Percentiles rank a stretch among this genome's conserved stretches.
These are phyloP conservation scores for Epicoccum sorghinum DNA, from an alignment of 2,329 filamentous ascomycete genomes.

Conservation along the genomic window DNA sequence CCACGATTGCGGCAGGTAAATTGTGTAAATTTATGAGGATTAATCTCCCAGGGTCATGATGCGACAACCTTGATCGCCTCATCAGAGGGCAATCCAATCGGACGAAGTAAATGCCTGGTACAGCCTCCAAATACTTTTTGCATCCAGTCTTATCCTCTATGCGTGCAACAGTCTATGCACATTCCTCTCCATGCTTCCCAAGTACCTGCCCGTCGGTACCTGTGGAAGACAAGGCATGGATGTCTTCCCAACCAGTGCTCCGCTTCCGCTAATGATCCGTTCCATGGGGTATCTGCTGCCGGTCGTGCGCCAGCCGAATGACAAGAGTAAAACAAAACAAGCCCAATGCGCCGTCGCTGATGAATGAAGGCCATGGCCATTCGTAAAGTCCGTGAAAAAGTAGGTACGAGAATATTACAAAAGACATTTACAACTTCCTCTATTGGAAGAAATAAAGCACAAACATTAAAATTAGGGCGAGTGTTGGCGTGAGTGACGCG, in stretches of 20 bases:
- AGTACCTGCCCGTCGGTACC: constrained; percentile 2
- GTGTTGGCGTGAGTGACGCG: constrained; percentile 34
- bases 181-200: neutral
- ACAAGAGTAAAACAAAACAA: constrained; percentile 18
- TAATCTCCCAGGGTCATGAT: constrained; percentile 23
- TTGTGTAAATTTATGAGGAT: constrained; percentile 26
- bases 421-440: constrained; percentile 15
- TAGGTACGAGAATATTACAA: constrained; percentile 29
- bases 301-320: constrained; percentile 10
- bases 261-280: constrained; percentile 9
- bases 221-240: neutral
- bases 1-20: constrained; percentile 25
- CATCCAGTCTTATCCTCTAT: constrained; percentile 1
- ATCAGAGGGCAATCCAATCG: constrained; percentile 7
- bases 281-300: constrained; percentile 29
- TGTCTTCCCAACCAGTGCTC: constrained; percentile 14
- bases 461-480: constrained; percentile 45
- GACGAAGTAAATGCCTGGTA: neutral
- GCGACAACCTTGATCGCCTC: constrained; percentile 7
- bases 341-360: constrained; percentile 45
- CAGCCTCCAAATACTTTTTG: neutral
- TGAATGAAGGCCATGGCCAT: constrained; percentile 33
- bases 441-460: constrained; percentile 42
- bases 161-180: neutral
- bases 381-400: constrained; percentile 22